Evolutionary conservation across 176 grass and related monocot genomes (phyloP), one percentile per base, ranked within the genome.

Genomic region (Carex pumila): DNA sequence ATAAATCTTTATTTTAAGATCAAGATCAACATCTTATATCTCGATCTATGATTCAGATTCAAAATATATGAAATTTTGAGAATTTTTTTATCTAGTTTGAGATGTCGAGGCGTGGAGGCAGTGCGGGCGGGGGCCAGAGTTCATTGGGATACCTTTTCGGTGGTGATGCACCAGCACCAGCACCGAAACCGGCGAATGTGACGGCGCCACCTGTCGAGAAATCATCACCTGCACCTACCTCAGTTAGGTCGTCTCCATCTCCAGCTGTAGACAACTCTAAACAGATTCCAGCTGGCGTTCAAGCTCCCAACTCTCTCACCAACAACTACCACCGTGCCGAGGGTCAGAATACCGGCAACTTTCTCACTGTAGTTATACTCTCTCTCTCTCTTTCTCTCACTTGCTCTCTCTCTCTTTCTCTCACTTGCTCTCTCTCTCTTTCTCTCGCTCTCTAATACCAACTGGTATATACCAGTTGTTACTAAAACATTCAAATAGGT

Each of bases 131-230:
- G 81, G 91, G 88, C 5, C 88, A 90, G 71, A 90, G 91, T 87
- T 93, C 91, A 17, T 72, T 93, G 84, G 91, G 86, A 43, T 93
- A 93, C 69, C 86, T 93, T 14, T 93, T 93, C 21, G 91, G 91
- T 50, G 85, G 87, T 14, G 85, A 76, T 45, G 91, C 90, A 37
- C 47, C 47, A 11, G 47, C 47, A 2, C 47, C 47, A 3, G 68
- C 84, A 63, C 81, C 84, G 17, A 93, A 93, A 81, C 57, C 84
- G 19, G 49, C 84, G 72, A 89, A 85, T 63, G 63, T 53, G 79
- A 90, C 66, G 13, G 37, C 79, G 32, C 21, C 64, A 14, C 81
- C 89, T 15, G 90, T 70, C 71, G 76, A 88, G 79, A 90, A 87
- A 30, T 79, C 86, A 30, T 65, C 86, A 79, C 5, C 37, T 39